These are phyloP conservation scores for Solanum peruvianum DNA, from an alignment of 257 asterid species.

Conservation along the genomic window DNA sequence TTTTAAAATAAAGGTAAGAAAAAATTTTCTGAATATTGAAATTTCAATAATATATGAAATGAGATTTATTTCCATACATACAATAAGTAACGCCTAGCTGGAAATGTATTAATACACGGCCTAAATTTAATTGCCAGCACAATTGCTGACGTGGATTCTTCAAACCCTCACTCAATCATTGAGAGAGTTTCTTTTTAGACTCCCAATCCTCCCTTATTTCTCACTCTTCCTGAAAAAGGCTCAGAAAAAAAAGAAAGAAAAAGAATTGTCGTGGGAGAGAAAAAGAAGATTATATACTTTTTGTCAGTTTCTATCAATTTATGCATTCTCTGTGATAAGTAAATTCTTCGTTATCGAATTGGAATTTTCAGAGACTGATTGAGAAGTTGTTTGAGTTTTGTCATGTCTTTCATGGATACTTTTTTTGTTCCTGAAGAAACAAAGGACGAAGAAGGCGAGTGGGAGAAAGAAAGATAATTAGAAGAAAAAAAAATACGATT, in stretches of 20 bases:
- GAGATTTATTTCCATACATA: not conserved
- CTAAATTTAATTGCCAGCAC: slow-evolving; percentile 6
- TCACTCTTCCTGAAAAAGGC: not conserved
- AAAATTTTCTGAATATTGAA: not conserved
- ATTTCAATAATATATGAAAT: not conserved
- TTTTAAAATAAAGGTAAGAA: not conserved
- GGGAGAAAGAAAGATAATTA: slow-evolving; percentile 25
- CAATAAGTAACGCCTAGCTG: slow-evolving; percentile 15
- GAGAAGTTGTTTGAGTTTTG: not conserved
- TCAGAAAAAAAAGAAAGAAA: not conserved
- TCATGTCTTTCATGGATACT: slow-evolving; percentile 18
- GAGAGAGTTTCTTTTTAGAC: not conserved
- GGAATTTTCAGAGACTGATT: not conserved
- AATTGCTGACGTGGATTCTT: not conserved
- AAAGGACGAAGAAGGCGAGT: slow-evolving; percentile 25
- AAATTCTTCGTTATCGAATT: not conserved
- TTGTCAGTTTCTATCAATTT: slow-evolving; percentile 4
- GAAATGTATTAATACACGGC: slow-evolving; percentile 12
- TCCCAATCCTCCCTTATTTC: not conserved
- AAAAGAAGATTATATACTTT: not conserved
- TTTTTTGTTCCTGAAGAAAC: slow-evolving; percentile 21
- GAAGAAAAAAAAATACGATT: not conserved
- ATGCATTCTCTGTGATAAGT: not conserved
- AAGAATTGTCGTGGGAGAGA: not conserved
- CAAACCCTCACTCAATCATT: slow-evolving; percentile 15